These are phyloP conservation scores for Populus pruinosa DNA, from an alignment of 345 rosid species.

Conservation along the genomic window DNA sequence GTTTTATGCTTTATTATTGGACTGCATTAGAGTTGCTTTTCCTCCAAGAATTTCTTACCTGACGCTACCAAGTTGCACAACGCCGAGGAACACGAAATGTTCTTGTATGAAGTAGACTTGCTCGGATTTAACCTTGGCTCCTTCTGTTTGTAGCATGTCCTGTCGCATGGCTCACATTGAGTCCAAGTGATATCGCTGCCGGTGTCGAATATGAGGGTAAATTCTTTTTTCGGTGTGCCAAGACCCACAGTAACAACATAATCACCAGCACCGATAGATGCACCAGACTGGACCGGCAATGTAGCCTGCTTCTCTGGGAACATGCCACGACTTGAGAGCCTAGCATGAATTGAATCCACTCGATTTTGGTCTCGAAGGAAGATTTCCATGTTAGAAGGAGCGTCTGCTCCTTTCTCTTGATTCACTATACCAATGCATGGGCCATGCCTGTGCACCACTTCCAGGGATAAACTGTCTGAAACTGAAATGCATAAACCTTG, in stretches of 20 bases:
- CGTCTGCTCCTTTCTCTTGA: background rate
- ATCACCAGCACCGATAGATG: slow-evolving; percentile 1
- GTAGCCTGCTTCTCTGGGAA: background rate
- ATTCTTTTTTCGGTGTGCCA: slow-evolving; percentile 17
- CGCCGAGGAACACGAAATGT: slow-evolving; percentile 19
- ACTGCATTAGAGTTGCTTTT: too few relatives aligned
- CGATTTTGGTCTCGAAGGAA: slow-evolving; percentile 12
- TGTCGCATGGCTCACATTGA: slow-evolving; percentile 26
- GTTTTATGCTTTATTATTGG: too few relatives aligned
- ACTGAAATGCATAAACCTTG: too few relatives aligned
- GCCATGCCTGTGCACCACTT: slow-evolving; percentile 8
- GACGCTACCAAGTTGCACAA: background rate
- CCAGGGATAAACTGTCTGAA: background rate
- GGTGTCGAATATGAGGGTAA: slow-evolving; percentile 22
- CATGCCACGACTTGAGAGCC: background rate
- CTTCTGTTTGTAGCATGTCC: slow-evolving; percentile 19
- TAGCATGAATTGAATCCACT: slow-evolving; percentile 10
- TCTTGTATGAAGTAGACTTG: slow-evolving; percentile 17
- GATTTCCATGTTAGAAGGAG: background rate
- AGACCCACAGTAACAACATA: slow-evolving; percentile 22
- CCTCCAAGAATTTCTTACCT: background rate
- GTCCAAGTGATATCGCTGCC: slow-evolving; percentile 36
- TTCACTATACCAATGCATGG: background rate
- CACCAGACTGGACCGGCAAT: background rate
- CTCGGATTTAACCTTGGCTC: slow-evolving; percentile 23